Base-by-base conservation (phyloP, 345 rosid genomes). In the Citrus sp. region DNA sequence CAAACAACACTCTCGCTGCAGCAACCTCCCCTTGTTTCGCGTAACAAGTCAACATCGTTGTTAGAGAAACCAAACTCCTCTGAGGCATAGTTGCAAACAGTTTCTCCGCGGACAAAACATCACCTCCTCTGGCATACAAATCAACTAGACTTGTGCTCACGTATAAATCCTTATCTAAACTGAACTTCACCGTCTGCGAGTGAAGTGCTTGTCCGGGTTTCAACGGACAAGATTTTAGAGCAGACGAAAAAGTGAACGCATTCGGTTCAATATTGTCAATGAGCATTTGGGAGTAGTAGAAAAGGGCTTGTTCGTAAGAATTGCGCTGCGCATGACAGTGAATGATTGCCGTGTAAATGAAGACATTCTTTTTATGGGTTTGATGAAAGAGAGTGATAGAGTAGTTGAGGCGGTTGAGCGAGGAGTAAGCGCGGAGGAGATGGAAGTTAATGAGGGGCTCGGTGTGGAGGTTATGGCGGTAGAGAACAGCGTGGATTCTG, bases 341-440 rank as follows among this genome's bases (percentile, higher is more conserved):
- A 80, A 95, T 88, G 55, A 91, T 84, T 24, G 93, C 83, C 24
- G 92, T 84, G 88, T 86, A 93, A 22, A 90, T 82, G 81, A 80
- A 95, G 80, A 91, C 82, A 65, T 88, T 84, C 12, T 90, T 95
- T 40, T 84, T 66, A 4, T 30, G 82, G 64, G 84, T 88, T 60
- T 85, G 84, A 71, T 89, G 72, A 80, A 95, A 92, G 27, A 95
- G 84, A 42, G 83, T 13, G 66, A 93, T 70, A 9, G 93, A 88
- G 80, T 77, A 79, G 81, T 77, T 83, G 49, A 90, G 87, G 78
- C 80, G 81, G 70, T 89, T 87, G 63, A 79, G 81, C 25, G 91
- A 89, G 78, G 97, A 90, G 86, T 92, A 95, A 40, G 97, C 87
- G 56, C 97, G 94, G 65, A 88, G 97, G 70, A 95, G 98, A 87